Conservation (phyloP, 83 land plant species). For the Larix sibirica region DNA sequence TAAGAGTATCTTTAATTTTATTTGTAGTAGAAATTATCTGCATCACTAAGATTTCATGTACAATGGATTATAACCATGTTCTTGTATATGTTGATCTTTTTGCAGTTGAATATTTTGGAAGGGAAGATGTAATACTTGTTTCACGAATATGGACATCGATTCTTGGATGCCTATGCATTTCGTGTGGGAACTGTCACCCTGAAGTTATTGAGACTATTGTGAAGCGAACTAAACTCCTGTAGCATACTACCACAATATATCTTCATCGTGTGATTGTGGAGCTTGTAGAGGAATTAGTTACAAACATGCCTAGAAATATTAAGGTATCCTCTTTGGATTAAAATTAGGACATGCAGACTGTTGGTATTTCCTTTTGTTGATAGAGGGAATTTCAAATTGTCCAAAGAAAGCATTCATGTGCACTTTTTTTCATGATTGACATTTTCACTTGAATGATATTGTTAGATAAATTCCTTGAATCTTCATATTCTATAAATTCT, state of each 20-base stretch:
- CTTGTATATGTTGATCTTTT: too few relatives aligned
- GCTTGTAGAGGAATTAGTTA: conserved; percentile 92
- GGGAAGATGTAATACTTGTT: conserved; percentile 98
- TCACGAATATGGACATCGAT: conserved; percentile 83
- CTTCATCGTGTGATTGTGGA: conserved; percentile 81
- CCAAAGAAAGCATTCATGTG: neutral
- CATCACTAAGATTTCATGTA: too few relatives aligned
- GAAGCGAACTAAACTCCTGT: conserved; percentile 65
- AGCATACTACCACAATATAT: conserved; percentile 89
- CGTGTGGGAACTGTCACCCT: conserved; percentile 86
- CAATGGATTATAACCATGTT: too few relatives aligned
- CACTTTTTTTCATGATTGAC: neutral
- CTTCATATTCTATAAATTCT: neutral
- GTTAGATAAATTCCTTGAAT: neutral
- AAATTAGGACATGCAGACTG: too few relatives aligned
- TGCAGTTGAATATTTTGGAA: conserved; percentile 87
- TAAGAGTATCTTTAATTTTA: too few relatives aligned
- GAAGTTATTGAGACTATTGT: conserved; percentile 79
- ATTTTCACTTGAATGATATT: too few relatives aligned
- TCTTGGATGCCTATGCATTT: conserved; percentile 80
- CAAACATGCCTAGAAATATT: conserved; percentile 84
- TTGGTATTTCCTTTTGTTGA: neutral
- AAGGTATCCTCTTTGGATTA: conserved; percentile 36
- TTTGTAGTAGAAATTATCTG: too few relatives aligned
- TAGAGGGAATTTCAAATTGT: neutral